Conservation (phyloP, 2,329 filamentous ascomycete species). For the Akanthomyces muscarius region DNA sequence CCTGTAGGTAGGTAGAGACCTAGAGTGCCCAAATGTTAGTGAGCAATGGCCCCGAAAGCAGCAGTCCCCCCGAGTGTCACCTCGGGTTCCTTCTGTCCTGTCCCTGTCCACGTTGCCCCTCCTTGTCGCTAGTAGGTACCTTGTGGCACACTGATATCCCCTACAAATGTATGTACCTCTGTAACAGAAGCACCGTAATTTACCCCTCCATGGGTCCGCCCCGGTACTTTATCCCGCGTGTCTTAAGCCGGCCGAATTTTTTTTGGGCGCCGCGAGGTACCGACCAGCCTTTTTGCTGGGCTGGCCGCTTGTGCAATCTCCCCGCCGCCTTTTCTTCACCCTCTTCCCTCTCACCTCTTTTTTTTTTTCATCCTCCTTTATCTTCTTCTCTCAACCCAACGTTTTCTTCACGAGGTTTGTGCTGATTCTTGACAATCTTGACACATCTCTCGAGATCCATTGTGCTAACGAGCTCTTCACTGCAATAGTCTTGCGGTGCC, state of each 20-base stretch:
- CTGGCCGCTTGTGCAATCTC: constrained; percentile 4
- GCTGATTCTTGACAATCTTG: neutral
- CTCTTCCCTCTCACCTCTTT: constrained; percentile 1
- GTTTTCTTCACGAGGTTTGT: constrained; percentile 8
- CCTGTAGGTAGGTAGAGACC: too few relatives aligned
- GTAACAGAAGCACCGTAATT: neutral
- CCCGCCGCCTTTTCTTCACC: constrained; percentile 14
- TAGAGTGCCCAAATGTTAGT: too few relatives aligned
- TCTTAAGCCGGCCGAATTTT: constrained; percentile 9
- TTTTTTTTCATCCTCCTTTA: constrained; percentile 6
- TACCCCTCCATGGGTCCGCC: constrained; percentile 14
- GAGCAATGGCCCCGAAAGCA: neutral
- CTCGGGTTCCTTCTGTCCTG: neutral
- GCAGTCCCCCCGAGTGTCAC: neutral
- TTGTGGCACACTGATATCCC: neutral
- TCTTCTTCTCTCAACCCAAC: constrained; percentile 1
- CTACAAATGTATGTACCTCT: neutral
- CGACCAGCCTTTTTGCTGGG: constrained; percentile 7
- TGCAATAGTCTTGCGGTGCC: constrained; percentile 10
- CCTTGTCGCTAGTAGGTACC: constrained; percentile 5
- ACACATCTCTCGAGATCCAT: neutral
- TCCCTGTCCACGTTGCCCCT: constrained; percentile 1
- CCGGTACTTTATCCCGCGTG: constrained; percentile 2
- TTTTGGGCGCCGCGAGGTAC: constrained; percentile 13
- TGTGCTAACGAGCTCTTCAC: constrained; percentile 11